Base-by-base conservation (phyloP, 805 yeast species). In the Candida michaelii region DNA sequence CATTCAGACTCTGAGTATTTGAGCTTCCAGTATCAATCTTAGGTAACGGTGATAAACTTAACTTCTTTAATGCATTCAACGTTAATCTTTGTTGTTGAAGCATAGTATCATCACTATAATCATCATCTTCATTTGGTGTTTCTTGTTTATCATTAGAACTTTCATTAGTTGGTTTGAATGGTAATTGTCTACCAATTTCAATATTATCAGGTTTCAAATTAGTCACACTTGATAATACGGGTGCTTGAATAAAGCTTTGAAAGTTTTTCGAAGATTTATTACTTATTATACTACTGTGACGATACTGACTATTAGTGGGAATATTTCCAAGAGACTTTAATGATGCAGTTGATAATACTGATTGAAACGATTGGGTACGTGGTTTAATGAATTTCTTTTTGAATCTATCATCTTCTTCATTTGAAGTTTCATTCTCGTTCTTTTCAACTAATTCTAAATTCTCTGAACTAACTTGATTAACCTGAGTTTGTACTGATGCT, bases 211-310 rank as follows among this genome's bases (percentile, higher is more conserved):
- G 52, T 29, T 59, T 64, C 32, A 59, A 51, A 37, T 60, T 65
- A 14, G 69, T 46, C 31, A 66, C 63, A 43, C 66, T 58, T 30
- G 70, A 65, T 34, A 71, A 54, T 4, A 69, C 74, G 1, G 76
- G 76, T 1, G 74, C 76, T 53, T 71, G 76, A 41, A 71, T 71
- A 44, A 66, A 69, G 16, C 70, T 62, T 55, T 71, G 76, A 55
- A 69, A 67, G 52, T 71, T 65, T 50, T 65, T 55, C 31, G 57
- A 44, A 62, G 58, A 44, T 23, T 57, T 31, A 48, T 65, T 40
- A 59, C 65, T 38, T 10, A 45, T 35, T 10, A 42, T 43, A 33
- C 52, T 48, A 27, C 27, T 35, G 39, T 27, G 46, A 45, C 36
- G 56, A 31, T 39, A 29, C 8, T 21, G 36, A 27, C 27, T 40